Percentiles rank a stretch among this genome's conserved stretches.
Conservation (phyloP, 108 stramenopile species). For the Epipyxis sp. region DNA sequence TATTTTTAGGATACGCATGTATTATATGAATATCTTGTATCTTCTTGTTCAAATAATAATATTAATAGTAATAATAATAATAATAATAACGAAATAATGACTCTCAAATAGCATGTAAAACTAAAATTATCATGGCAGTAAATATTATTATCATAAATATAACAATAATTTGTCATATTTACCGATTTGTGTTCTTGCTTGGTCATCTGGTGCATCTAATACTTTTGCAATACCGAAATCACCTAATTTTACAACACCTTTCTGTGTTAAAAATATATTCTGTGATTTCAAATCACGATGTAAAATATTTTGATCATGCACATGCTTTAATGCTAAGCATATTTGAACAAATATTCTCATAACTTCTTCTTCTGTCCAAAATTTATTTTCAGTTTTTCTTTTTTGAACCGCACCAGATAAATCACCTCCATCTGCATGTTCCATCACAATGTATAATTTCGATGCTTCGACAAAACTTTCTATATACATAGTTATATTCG, state of each 20-base stretch:
- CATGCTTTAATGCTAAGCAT: conserved; percentile 49
- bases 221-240: conserved; percentile 65
- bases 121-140: background rate
- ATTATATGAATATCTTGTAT: no score
- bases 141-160: conserved; percentile 18
- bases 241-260: conserved; percentile 60
- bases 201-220: conserved; percentile 32
- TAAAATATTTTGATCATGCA: conserved; percentile 50
- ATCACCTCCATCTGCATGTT: conserved; percentile 57
- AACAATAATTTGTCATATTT: no score
- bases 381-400: conserved; percentile 7
- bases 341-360: conserved; percentile 55
- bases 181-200: conserved; percentile 27
- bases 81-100: no score
- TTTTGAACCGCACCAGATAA: conserved; percentile 39
- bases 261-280: conserved; percentile 59
- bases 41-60: background rate
- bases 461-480: conserved; percentile 37
- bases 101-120: background rate
- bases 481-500: conserved; percentile 42
- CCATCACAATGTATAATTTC: conserved; percentile 54
- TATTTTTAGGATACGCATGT: no score
- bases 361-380: conserved; percentile 33
- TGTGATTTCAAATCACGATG: conserved; percentile 63
- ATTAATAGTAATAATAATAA: background rate